A percentile compares a stretch with the other conserved stretches of the same genome.
Evolutionary conservation across 2,329 filamentous ascomycete species (phyloP).

Genomic region (Emergomyces orientalis): DNA sequence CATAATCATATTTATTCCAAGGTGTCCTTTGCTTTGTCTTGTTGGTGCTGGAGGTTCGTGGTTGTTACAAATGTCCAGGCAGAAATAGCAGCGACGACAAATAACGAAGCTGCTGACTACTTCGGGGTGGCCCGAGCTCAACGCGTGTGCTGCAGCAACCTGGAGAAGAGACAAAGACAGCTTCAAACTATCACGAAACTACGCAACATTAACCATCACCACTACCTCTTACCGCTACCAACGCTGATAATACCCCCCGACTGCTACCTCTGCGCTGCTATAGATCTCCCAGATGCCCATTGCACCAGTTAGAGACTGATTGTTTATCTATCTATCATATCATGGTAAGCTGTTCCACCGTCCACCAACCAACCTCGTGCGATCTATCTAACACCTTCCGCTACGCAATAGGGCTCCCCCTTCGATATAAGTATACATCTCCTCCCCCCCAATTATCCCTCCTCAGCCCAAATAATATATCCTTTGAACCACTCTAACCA

Average conservation of each 20-base stretch:
- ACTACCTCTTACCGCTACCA: background rate
- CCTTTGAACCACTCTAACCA: conserved; percentile 4
- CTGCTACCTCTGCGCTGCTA: conserved; percentile 5
- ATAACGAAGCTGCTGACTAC: too few species aligned
- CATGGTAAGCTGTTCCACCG: conserved; percentile 24
- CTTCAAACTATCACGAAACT: background rate
- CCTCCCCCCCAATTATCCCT: conserved; percentile 3
- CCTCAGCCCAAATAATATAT: conserved; percentile 5
- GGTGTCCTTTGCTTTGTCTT: too few species aligned
- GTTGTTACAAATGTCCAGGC: too few species aligned
- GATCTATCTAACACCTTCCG: conserved; percentile 26
- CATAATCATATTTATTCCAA: too few species aligned
- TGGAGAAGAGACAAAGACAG: background rate
- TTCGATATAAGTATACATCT: conserved; percentile 79
- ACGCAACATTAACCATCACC: background rate
- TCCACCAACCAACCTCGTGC: conserved; percentile 20
- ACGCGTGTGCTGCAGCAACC: conserved; percentile 1
- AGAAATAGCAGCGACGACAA: too few species aligned
- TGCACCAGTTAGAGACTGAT: background rate
- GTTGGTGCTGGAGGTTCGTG: too few species aligned
- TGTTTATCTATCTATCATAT: conserved; percentile 6
- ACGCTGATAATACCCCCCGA: conserved; percentile 2
- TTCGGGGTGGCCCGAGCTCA: conserved; percentile 4
- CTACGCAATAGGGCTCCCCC: conserved; percentile 59
- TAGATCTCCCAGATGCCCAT: conserved; percentile 5